These are phyloP conservation scores for Hyphopichia buzzinii DNA, from an alignment of 1,139 yeast genomes.

Conservation along the genomic window DNA sequence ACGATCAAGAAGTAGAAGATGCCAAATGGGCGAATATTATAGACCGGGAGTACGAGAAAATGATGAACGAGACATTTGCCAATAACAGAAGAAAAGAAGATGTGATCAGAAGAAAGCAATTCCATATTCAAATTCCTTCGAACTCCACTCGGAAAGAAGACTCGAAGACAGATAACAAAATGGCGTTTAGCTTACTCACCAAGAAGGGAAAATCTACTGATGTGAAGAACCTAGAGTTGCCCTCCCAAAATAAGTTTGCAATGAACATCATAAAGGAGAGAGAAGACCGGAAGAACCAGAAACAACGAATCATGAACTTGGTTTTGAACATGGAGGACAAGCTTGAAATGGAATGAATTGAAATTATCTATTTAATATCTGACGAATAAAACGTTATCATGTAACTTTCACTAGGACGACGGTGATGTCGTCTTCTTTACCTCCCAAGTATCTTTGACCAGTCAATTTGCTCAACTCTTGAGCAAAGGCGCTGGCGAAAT, in stretches of 20 bases:
- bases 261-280: constrained; percentile 32
- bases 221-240: constrained; percentile 46
- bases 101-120: constrained; percentile 19
- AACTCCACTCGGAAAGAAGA: neutral
- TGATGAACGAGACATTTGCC: constrained; percentile 50
- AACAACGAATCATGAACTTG: constrained; percentile 40
- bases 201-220: constrained; percentile 47
- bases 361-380: neutral
- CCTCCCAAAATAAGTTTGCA: constrained; percentile 49
- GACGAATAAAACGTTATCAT: neutral
- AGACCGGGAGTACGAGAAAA: constrained; percentile 51
- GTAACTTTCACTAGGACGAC: constrained; percentile 66
- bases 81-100: constrained; percentile 17
- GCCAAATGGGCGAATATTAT: constrained; percentile 15
- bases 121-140: constrained; percentile 8
- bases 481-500: constrained; percentile 83
- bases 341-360: neutral
- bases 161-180: constrained; percentile 29
- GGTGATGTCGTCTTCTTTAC: constrained; percentile 94
- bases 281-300: constrained; percentile 33
- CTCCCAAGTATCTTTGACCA: constrained; percentile 76
- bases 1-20: constrained; percentile 7
- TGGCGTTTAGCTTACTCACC: constrained; percentile 54
- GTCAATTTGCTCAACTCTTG: constrained; percentile 71
- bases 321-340: constrained; percentile 36